These are phyloP conservation scores for Amanita subjunquillea DNA, from an alignment of 768 basidiomycete genomes.

Conservation along the genomic window DNA sequence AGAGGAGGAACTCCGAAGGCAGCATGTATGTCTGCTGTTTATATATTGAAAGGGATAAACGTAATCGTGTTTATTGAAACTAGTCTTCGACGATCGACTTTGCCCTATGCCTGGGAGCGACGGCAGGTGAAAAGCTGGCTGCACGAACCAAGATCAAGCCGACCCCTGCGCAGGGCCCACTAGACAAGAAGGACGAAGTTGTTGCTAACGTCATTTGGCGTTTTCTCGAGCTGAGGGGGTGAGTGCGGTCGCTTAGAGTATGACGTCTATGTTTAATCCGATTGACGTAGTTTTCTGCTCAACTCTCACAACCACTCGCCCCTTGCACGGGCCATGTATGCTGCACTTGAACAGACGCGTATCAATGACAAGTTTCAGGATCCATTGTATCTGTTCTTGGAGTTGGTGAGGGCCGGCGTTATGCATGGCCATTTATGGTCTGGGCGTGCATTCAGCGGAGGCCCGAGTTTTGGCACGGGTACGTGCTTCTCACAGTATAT, in stretches of 20 bases:
- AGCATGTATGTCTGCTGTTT: slow-evolving; percentile 63
- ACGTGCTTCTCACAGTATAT: slow-evolving; percentile 15
- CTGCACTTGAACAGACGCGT: slow-evolving; percentile 64
- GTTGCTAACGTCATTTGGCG: slow-evolving; percentile 99
- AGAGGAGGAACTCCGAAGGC: slow-evolving; percentile 90
- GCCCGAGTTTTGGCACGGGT: slow-evolving; percentile 92
- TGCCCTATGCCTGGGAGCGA: slow-evolving; percentile 87
- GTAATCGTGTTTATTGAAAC: not conserved
- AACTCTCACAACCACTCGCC: slow-evolving; percentile 85
- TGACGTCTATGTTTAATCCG: not conserved
- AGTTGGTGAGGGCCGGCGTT: slow-evolving; percentile 92
- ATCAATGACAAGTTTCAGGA: slow-evolving; percentile 99
- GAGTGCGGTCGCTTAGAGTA: slow-evolving; percentile 19
- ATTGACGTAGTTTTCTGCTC: slow-evolving; percentile 60
- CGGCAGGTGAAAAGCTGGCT: slow-evolving; percentile 71
- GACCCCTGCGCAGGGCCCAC: slow-evolving; percentile 28
- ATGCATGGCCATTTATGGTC: slow-evolving; percentile 94
- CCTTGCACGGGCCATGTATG: slow-evolving; percentile 85
- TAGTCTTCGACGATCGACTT: slow-evolving; percentile 98
- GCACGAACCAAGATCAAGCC: slow-evolving; percentile 66
- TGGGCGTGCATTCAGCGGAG: slow-evolving; percentile 81
- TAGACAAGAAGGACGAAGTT: slow-evolving; percentile 97
- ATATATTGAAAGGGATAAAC: slow-evolving; percentile 6
- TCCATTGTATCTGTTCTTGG: slow-evolving; percentile 87
- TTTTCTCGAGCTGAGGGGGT: slow-evolving; percentile 95